Evolutionary conservation across 2,329 filamentous ascomycete genomes (phyloP).

Genomic region (Aspergillus floridensis): DNA sequence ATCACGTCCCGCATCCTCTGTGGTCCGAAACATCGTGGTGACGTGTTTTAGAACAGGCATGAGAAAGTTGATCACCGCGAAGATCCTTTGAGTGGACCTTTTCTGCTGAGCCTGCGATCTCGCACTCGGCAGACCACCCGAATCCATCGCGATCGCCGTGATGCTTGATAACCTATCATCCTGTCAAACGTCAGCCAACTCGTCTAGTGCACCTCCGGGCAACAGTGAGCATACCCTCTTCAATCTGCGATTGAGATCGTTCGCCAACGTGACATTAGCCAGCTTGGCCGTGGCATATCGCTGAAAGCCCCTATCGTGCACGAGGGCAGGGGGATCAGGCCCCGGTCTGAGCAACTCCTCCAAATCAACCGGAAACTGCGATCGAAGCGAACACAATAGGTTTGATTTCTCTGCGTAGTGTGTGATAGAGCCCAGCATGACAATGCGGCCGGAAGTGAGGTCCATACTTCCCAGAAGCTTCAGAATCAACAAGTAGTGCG

Average conservation of each 20-base stretch:
- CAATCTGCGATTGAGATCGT: constrained; percentile 40
- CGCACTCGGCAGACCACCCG: constrained; percentile 25
- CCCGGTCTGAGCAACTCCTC: constrained; percentile 38
- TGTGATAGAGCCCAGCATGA: constrained; percentile 33
- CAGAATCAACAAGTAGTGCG: constrained; percentile 40
- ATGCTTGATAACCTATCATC: constrained; percentile 26
- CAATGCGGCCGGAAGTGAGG: constrained; percentile 21
- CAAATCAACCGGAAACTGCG: constrained; percentile 37
- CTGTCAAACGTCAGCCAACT: constrained; percentile 13
- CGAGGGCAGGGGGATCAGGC: constrained; percentile 29
- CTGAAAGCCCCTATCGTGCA: constrained; percentile 42
- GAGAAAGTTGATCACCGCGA: constrained; percentile 12
- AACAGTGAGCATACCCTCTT: constrained; percentile 23
- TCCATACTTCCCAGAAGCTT: constrained; percentile 33
- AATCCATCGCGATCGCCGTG: constrained; percentile 34
- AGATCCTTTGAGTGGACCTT: constrained; percentile 6
- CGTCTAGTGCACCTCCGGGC: neutral
- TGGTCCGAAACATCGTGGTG: constrained; percentile 16
- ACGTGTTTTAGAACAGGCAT: constrained; percentile 20
- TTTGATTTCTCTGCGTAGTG: constrained; percentile 42
- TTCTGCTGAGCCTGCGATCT: constrained; percentile 19
- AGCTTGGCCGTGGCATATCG: constrained; percentile 47
- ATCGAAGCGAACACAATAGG: constrained; percentile 36
- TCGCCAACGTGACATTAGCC: constrained; percentile 41
- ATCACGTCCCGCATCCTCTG: constrained; percentile 18